phyloP scores from a whole-genome alignment of 1,139 yeast species.

The Arxiozyma heterogenica region DNA sequence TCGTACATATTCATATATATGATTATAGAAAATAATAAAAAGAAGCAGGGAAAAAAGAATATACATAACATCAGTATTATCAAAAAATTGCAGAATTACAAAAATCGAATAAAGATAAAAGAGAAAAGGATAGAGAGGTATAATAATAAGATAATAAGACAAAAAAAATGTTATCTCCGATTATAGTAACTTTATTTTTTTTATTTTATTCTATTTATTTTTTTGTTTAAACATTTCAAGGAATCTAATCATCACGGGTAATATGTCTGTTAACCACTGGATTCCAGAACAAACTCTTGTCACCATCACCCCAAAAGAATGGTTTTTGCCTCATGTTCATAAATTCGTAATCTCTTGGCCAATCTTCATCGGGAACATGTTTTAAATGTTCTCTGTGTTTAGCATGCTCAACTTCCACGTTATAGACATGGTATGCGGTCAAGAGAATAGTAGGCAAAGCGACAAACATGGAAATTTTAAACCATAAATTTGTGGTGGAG shows the following conservation, averaged over 20 bases:
- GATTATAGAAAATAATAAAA: too few species aligned
- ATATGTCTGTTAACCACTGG: conserved; percentile 82
- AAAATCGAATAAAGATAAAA: too few species aligned
- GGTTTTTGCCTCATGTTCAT: conserved; percentile 80
- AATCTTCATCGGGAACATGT: conserved; percentile 76
- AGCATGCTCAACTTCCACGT: conserved; percentile 78
- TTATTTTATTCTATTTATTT: too few species aligned
- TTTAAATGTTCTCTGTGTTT: conserved; percentile 76
- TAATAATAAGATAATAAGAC: too few species aligned
- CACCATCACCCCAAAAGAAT: conserved; percentile 98
- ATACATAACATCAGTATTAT: too few species aligned
- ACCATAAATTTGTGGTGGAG: conserved; percentile 73
- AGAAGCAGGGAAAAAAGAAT: too few species aligned
- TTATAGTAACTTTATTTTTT: too few species aligned
- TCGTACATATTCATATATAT: too few species aligned
- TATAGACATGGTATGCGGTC: conserved; percentile 72
- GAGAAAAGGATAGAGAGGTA: too few species aligned
- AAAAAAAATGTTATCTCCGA: too few species aligned
- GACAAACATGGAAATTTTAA: conserved; percentile 66
- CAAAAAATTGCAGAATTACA: too few species aligned
- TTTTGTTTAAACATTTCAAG: too few species aligned
- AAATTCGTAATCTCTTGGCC: conserved; percentile 86
- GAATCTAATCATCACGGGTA: conserved; percentile 18
- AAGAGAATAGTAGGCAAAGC: conserved; percentile 75
- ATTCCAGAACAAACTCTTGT: conserved; percentile 96